Percentiles rank a stretch among this genome's conserved stretches.
Conservation (phyloP, 2,329 filamentous ascomycete species). For the Hyphodiscus sp. region DNA sequence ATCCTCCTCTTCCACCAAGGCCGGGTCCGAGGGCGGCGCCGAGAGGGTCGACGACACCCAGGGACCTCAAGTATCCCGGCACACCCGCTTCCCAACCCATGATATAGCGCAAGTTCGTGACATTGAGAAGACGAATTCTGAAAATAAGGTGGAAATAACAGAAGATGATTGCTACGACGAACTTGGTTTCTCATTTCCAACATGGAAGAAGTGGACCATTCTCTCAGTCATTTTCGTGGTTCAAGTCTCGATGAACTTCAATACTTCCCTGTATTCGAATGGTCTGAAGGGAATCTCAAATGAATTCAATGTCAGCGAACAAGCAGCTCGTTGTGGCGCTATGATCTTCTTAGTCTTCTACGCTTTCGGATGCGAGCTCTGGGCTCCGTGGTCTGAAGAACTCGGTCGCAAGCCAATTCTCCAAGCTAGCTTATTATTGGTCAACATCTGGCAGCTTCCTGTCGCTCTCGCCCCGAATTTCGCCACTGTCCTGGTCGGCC, state of each 20-base stretch:
- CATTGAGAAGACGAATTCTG: background rate
- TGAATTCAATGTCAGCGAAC: constrained; percentile 61
- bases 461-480: constrained; percentile 71
- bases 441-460: constrained; percentile 71
- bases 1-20: background rate
- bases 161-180: constrained; percentile 59
- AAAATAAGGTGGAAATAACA: constrained; percentile 34
- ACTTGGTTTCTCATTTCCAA: constrained; percentile 55
- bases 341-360: constrained; percentile 75
- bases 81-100: background rate
- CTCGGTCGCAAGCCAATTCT: constrained; percentile 71
- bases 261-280: constrained; percentile 68
- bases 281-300: constrained; percentile 57
- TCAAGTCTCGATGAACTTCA: constrained; percentile 74
- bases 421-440: constrained; percentile 64
- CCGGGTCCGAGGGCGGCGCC: background rate
- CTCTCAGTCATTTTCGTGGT: constrained; percentile 67
- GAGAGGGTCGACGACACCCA: background rate
- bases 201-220: constrained; percentile 62
- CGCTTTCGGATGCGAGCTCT: constrained; percentile 80
- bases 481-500: constrained; percentile 61
- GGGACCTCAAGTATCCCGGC: background rate
- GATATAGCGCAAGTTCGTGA: background rate
- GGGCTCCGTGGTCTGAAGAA: constrained; percentile 85
- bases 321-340: constrained; percentile 65